Conservation (phyloP, 805 yeast species). For the Suhomyces faveliae region DNA sequence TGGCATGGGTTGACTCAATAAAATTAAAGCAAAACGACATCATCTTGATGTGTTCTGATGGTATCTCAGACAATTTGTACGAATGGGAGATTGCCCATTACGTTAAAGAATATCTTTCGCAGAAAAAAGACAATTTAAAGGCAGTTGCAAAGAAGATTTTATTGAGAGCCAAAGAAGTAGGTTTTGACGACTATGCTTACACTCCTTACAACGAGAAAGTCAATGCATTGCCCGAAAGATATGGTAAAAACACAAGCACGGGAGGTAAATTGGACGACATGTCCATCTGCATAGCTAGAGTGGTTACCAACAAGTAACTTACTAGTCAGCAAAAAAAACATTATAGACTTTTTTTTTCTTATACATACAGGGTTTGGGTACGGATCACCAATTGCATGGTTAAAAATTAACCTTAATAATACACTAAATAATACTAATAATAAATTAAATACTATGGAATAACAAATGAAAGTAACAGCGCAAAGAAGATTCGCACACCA, state of each 20-base stretch:
- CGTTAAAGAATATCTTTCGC: slow-evolving; percentile 31
- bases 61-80: slow-evolving; percentile 52
- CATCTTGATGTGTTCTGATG: slow-evolving; percentile 51
- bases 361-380: background rate
- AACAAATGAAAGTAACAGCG: too few relatives aligned
- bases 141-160: slow-evolving; percentile 41
- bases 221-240: slow-evolving; percentile 37
- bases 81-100: slow-evolving; percentile 45
- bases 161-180: slow-evolving; percentile 46
- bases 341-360: background rate
- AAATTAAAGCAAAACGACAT: slow-evolving; percentile 42
- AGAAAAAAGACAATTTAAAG: slow-evolving; percentile 32
- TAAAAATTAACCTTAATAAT: background rate
- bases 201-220: slow-evolving; percentile 55
- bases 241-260: slow-evolving; percentile 32
- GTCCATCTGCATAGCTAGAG: slow-evolving; percentile 50
- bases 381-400: background rate
- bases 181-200: slow-evolving; percentile 51
- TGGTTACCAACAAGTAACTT: slow-evolving; percentile 17
- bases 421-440: too few relatives aligned
- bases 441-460: background rate
- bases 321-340: background rate
- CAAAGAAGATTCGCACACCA: background rate
- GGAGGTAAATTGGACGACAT: slow-evolving; percentile 60
- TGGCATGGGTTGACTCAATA: slow-evolving; percentile 46